Base-by-base conservation (phyloP, 2,329 filamentous ascomycete genomes). In the Acrocalymma vagum region DNA sequence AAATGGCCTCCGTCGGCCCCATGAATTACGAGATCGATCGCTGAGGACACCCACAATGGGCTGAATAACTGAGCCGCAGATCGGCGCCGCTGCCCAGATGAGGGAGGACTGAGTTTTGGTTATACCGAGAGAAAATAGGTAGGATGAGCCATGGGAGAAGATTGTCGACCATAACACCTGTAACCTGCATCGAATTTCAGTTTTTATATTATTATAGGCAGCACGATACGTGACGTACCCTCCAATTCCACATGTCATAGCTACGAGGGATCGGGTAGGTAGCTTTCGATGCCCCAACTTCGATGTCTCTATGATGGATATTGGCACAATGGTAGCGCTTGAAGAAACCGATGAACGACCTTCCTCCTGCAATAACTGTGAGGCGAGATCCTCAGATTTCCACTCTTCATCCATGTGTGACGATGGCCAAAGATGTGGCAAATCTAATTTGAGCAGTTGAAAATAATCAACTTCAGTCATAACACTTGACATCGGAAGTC, bases 1-100 rank as follows among this genome's bases (percentile, higher is more conserved):
- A 60, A 93, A 94, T 0, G 89, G 89, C 59, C 89, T 88, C 54
- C 89, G 79, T 71, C 86, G 90, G 6, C 89, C 89, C 86, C 86
- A 91, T 14, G 79, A 70, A 6, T 86, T 70, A 13, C 87, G 82
- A 67, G 87, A 92, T 57, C 86, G 87, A 67, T 94, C 89, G 63
- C 88, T 92, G 45, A 87, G 73, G 71, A 93, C 88, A 35, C 89
- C 89, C 38, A 94, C 81, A 60, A 92, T 92, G 5, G 89, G 89
- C 70, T 93, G 89, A 16, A 93, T 87, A 39, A 93, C 72, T 3
- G 85, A 85, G 31, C 89, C 89, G 1, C 87, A 89, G 45, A 94
- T 73, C 13, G 89, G 89, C 1, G 88, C 88, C 9, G 88, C 88
- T 51, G 92, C 89, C 89, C 89, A 94, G 23, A 93, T 88, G 51